Evolutionary conservation across 169 alveolate genomes (phyloP), one percentile per base, ranked within the genome.

Genomic region (Cytauxzoon felis): DNA sequence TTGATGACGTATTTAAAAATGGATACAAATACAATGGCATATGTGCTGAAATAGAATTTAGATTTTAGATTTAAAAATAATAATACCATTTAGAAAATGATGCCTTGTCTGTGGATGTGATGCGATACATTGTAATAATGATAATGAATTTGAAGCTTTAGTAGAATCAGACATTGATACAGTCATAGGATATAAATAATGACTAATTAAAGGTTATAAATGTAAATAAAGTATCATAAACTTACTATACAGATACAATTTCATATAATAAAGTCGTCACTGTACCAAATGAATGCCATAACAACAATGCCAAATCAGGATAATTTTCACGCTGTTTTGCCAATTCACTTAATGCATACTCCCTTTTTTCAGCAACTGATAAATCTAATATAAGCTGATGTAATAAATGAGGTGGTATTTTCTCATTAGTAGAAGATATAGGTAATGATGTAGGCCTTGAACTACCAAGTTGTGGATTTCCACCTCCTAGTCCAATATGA

Each of bases 221-320:
- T 64, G 2, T 13, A 19, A 23, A 5, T 33, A 8, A 1, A 21
- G 1, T 3, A 5, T 9, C 21, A 32, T 3, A 1, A 38, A 80
- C 82, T 47, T 53, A 76, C 73, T 81, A 81, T 19, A 81, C 90
- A 2, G 93, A 82, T 13, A 94, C 94, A 0, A 95, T 94, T 78
- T 95, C 98, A 79, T 96, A 93, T 21, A 96, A 89, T 34, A 95
- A 86, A 8, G 98, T 96, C 13, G 99, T 95, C 23, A 96, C 93
- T 3, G 99, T 95, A 11, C 99, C 99, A 58, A 93, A 95, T 32
- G 98, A 91, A 63, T 96, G 95, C 99, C 99, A 97, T 13, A 97
- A 87, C 56, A 94, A 86, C n/a, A 97, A 97, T 19, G 99, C 99
- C 41, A 97, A 83, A 65, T 96, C 98, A 16, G 96, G 91, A 78